phyloP scores from a whole-genome alignment of 2,329 filamentous ascomycete species.

The Fusarium nygamai region DNA sequence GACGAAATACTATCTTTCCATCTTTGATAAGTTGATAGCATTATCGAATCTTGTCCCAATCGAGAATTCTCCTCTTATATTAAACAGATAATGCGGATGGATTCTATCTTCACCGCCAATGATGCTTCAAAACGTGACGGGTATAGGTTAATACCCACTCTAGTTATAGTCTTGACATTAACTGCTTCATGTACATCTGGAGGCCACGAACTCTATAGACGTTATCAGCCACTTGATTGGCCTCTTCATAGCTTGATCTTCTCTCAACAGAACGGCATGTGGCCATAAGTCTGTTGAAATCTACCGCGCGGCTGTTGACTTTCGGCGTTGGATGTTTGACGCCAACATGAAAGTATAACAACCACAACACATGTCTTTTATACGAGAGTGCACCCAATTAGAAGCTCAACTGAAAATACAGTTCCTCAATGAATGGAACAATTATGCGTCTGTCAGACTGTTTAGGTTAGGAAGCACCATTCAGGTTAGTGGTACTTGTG shows the following conservation, averaged over 20 bases:
- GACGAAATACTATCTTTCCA: slow-evolving; percentile 12
- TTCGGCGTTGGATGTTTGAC: not conserved
- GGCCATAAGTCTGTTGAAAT: not conserved
- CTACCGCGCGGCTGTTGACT: not conserved
- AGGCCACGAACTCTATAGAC: not conserved
- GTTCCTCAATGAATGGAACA: not conserved
- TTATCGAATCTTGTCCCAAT: not conserved
- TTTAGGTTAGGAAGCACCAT: not conserved
- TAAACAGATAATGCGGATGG: no score
- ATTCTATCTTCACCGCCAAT: not conserved
- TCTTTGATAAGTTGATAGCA: not conserved
- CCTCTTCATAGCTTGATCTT: no score
- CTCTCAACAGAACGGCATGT: not conserved
- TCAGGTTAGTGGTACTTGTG: not conserved
- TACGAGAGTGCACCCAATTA: not conserved
- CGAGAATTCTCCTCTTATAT: no score
- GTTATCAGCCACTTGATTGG: not conserved
- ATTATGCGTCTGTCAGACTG: not conserved
- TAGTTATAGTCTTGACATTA: not conserved
- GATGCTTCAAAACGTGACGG: no score
- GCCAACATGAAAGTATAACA: not conserved
- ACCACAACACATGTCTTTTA: no score
- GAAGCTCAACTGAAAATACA: not conserved
- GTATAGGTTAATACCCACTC: no score
- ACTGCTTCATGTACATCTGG: no score